Base-by-base conservation (phyloP, 352 stramenopile species). In the Pythium aphanidermatum region DNA sequence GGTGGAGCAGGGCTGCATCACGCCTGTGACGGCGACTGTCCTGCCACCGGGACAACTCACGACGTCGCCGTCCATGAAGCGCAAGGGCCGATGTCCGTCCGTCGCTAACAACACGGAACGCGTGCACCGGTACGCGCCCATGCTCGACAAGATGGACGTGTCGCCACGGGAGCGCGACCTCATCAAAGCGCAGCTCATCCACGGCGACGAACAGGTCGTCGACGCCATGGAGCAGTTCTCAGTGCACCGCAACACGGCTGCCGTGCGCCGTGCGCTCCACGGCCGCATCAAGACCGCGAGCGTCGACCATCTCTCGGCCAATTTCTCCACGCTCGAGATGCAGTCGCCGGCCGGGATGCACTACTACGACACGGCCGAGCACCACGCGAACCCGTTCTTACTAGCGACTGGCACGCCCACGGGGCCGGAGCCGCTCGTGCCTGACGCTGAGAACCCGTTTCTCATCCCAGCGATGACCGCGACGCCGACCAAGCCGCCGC, bases 171-270 rank as follows among this genome's bases (percentile, higher is more conserved):
- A 90, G 46, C 65, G 61, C 12, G 69, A 72, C 33, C 60, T 73
- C 6, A 80, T 90, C 32, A 74, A 86, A 59, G 74, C 84, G 56
- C 51, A 83, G 61, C 59, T 90, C 32, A 70, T 85, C 47, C 60
- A 71, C 30, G 77, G 77, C 16, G 77, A 90, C 50, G 77, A 80
- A 24, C 75, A 86, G 47, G 69, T 87, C 26, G 71, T 84, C 7
- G 74, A 90, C 38, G 77, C 77, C 24, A 86, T 90, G 74, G 74
- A 90, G 41, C 72, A 87, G 56, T 90, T 86, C 42, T 55, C 77
- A 7, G 46, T 77, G 19, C 64, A 70, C 48, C 70, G 68, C 12
- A 82, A 90, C 48, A 43, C 67, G 13, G 68, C 65, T 11, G 58
- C 58, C 0, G 61, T 90, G 32, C 61, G 62, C 4, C 66, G 77